These are phyloP conservation scores for Litsea cubeba DNA, from an alignment of 164 flowering plant genomes.

Conservation along the genomic window DNA sequence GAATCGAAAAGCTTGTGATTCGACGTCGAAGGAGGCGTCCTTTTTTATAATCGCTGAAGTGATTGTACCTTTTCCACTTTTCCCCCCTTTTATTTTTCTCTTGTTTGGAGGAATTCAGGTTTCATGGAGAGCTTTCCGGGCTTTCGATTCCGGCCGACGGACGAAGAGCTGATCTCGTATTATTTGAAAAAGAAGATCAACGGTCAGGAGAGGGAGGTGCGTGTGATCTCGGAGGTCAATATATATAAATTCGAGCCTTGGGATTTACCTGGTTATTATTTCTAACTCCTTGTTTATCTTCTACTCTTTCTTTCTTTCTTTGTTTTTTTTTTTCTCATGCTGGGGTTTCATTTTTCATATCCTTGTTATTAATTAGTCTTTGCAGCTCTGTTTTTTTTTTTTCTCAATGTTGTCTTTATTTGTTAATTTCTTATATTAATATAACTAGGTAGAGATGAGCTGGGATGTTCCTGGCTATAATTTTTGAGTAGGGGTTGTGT, in stretches of 20 bases:
- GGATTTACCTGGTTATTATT: conserved; percentile 59
- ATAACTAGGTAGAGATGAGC: too few species aligned
- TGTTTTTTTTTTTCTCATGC: background rate
- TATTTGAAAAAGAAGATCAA: conserved; percentile 59
- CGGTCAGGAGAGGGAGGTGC: conserved; percentile 45
- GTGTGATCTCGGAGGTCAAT: conserved; percentile 60
- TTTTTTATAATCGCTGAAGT: too few species aligned
- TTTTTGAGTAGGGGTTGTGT: too few species aligned
- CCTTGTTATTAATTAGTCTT: background rate
- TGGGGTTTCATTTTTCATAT: background rate
- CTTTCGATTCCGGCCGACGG: conserved; percentile 63
- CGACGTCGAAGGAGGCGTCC: too few species aligned
- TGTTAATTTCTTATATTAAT: too few species aligned
- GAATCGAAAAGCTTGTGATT: too few species aligned
- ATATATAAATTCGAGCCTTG: conserved; percentile 71
- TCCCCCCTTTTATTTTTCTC: too few species aligned
- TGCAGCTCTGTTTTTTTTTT: background rate
- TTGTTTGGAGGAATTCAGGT: background rate
- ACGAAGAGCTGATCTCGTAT: conserved; percentile 47
- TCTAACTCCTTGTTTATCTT: background rate
- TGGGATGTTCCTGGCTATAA: too few species aligned
- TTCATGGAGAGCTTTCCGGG: conserved; percentile 5
- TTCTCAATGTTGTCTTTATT: too few species aligned
- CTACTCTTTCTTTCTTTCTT: background rate
- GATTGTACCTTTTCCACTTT: too few species aligned